Percentiles rank a stretch among this genome's conserved stretches.
Evolutionary conservation across 2,329 filamentous ascomycete species (phyloP).

Genomic region (Emergomyces pasteurianus): DNA sequence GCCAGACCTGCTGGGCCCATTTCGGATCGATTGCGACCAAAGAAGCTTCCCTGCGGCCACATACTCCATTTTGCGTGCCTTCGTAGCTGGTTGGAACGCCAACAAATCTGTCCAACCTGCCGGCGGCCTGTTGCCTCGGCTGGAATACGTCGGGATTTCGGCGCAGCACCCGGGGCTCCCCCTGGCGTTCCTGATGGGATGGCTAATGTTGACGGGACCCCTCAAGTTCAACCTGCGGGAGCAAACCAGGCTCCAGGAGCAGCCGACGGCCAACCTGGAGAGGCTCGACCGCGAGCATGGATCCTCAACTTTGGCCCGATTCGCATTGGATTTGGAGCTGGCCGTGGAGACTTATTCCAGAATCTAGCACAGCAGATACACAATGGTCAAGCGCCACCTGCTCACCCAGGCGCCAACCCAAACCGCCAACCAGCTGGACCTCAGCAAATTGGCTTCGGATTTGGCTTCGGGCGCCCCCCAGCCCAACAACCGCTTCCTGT

Average conservation of each 20-base stretch:
- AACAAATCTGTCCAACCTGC: constrained; percentile 95
- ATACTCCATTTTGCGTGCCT: constrained; percentile 90
- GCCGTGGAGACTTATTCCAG: constrained; percentile 49
- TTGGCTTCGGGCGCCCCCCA: constrained; percentile 28
- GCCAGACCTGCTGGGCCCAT: constrained; percentile 31
- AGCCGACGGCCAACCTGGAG: constrained; percentile 24
- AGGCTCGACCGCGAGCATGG: constrained; percentile 39
- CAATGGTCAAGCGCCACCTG: constrained; percentile 35
- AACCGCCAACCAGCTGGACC: constrained; percentile 13
- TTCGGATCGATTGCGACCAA: constrained; percentile 75
- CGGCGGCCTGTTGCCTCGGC: constrained; percentile 62
- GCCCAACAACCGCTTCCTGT: constrained; percentile 10
- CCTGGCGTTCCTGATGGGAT: background rate
- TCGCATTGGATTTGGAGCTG: constrained; percentile 55
- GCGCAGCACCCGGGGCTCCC: constrained; percentile 5
- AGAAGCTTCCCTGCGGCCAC: constrained; percentile 93
- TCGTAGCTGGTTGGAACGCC: constrained; percentile 91
- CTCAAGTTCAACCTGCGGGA: constrained; percentile 14
- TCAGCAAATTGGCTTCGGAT: constrained; percentile 30
- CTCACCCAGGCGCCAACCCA: constrained; percentile 20
- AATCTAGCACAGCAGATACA: constrained; percentile 54
- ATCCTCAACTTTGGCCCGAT: constrained; percentile 65
- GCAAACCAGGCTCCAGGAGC: constrained; percentile 22
- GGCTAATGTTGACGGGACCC: constrained; percentile 3
- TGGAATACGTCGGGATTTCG: constrained; percentile 22